A percentile compares a stretch with the other conserved stretches of the same genome.
Conservation (phyloP, 345 rosid genomes). For the Brassica nigra region DNA sequence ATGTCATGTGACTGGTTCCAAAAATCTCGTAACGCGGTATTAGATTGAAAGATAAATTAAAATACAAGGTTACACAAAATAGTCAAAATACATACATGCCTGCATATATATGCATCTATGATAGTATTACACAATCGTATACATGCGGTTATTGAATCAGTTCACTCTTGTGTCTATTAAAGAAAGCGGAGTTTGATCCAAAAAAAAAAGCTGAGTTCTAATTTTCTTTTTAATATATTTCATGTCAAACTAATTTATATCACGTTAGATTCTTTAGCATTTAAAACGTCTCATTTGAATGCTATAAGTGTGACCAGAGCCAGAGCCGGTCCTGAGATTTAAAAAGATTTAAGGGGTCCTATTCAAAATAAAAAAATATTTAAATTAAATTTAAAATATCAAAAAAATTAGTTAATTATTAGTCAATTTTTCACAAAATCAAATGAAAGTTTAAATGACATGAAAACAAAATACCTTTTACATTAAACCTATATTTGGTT, state of each 20-base stretch:
- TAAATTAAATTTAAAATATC: too few species aligned
- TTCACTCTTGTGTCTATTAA: not conserved
- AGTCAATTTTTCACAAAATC: too few species aligned
- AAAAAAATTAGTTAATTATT: too few species aligned
- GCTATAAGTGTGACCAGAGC: too few species aligned
- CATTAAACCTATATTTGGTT: too few species aligned
- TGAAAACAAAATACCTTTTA: too few species aligned
- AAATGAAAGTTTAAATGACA: too few species aligned
- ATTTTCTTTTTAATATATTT: not conserved
- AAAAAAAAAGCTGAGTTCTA: not conserved
- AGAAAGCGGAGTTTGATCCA: not conserved
- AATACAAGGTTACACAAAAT: conserved; percentile 24
- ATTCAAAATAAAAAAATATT: too few species aligned
- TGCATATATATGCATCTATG: not conserved
- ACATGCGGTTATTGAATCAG: conserved; percentile 1
- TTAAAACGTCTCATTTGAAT: not conserved
- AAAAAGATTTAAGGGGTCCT: too few species aligned
- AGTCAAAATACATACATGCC: conserved; percentile 2
- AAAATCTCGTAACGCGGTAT: conserved; percentile 26
- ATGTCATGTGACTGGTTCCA: conserved; percentile 38
- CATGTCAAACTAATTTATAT: not conserved
- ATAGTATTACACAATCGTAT: conserved; percentile 12
- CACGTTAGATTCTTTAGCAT: not conserved
- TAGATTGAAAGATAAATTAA: conserved; percentile 22
- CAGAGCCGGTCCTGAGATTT: too few species aligned